These are phyloP conservation scores for Leccinum griseonigrum DNA, from an alignment of 1,284 basidiomycete species.

Conservation along the genomic window DNA sequence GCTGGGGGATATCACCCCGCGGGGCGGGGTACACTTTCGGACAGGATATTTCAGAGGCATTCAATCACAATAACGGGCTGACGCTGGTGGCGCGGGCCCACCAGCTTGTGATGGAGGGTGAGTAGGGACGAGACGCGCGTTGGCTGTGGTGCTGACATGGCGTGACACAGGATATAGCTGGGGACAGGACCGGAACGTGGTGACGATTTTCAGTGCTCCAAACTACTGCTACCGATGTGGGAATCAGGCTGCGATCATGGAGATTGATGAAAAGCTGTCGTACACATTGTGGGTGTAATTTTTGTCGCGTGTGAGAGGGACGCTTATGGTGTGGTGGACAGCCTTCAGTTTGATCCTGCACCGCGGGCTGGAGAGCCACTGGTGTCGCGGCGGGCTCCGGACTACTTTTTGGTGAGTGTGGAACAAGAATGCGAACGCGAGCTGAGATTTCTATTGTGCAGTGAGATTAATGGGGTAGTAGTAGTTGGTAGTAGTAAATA, in stretches of 20 bases:
- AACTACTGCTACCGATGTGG: slow-evolving; percentile 99
- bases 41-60: slow-evolving; percentile 97
- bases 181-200: slow-evolving; percentile 99
- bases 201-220: slow-evolving; percentile 98
- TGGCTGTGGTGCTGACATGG: slow-evolving; percentile 5
- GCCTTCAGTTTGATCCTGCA: slow-evolving; percentile 99
- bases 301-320: slow-evolving; percentile 8
- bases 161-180: slow-evolving; percentile 81
- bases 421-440: neutral
- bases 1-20: slow-evolving; percentile 99
- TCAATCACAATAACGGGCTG: slow-evolving; percentile 99
- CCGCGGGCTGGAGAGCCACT: slow-evolving; percentile 97
- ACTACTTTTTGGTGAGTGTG: slow-evolving; percentile 84
- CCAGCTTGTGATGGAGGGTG: slow-evolving; percentile 98
- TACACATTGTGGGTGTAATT: slow-evolving; percentile 76
- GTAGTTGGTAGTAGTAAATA: slow-evolving; percentile 18
- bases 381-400: slow-evolving; percentile 96
- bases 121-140: slow-evolving; percentile 21
- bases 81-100: slow-evolving; percentile 95
- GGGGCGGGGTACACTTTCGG: slow-evolving; percentile 99
- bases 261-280: slow-evolving; percentile 98
- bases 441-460: neutral
- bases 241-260: slow-evolving; percentile 99
- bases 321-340: slow-evolving; percentile 34
- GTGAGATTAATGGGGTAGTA: neutral